phyloP scores from a whole-genome alignment of 1,284 basidiomycete species.

The Cryptococcus sp. region DNA sequence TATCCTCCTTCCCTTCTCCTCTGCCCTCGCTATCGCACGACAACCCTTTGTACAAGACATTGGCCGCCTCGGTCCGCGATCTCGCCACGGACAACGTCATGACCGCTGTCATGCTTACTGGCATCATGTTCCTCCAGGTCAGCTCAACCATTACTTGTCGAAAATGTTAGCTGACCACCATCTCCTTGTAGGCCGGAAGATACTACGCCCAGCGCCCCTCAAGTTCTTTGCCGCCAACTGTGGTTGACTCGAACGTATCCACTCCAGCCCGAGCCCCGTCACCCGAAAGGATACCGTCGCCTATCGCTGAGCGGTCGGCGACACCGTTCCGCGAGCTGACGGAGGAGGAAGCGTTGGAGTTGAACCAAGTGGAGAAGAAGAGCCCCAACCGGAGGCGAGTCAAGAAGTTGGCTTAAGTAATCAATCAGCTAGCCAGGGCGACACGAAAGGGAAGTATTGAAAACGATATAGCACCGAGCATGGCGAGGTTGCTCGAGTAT shows the following conservation, averaged over 20 bases:
- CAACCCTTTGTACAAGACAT: slow-evolving; percentile 37
- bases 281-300: slow-evolving; percentile 9
- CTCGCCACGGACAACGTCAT: slow-evolving; percentile 51
- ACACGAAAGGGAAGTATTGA: no score
- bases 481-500: no score
- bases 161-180: background rate
- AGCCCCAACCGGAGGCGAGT: slow-evolving; percentile 6
- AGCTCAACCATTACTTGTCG: slow-evolving; percentile 6
- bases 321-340: slow-evolving; percentile 50
- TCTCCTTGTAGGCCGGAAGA: slow-evolving; percentile 36
- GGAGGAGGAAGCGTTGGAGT: slow-evolving; percentile 42
- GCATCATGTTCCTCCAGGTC: slow-evolving; percentile 50
- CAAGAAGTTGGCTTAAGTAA: background rate
- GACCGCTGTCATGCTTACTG: slow-evolving; percentile 51
- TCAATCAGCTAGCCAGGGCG: no score
- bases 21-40: slow-evolving; percentile 30
- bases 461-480: no score
- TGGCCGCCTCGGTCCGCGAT: slow-evolving; percentile 43
- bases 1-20: slow-evolving; percentile 37
- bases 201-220: slow-evolving; percentile 40
- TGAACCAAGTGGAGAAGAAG: slow-evolving; percentile 10
- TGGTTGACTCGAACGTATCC: slow-evolving; percentile 8
- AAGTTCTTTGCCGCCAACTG: slow-evolving; percentile 18
- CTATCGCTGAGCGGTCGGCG: slow-evolving; percentile 23
- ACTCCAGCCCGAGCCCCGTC: slow-evolving; percentile 11